Conservation (phyloP, 2,329 filamentous ascomycete genomes). For the Cercospora sp. region DNA sequence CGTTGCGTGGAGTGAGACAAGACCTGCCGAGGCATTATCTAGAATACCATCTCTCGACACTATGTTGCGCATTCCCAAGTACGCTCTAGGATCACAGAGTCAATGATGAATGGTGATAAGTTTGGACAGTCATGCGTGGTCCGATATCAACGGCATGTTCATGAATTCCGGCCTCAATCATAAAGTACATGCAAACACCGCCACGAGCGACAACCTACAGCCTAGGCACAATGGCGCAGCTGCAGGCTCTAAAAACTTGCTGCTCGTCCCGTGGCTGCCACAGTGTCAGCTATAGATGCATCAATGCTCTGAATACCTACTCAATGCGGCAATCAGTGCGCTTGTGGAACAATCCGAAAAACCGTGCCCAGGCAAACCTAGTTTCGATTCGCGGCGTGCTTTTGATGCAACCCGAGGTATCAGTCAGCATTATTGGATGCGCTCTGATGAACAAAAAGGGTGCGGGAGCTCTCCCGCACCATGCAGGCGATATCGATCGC, state of each 20-base stretch:
- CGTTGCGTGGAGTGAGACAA: background rate
- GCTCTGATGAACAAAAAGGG: background rate
- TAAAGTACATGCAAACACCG: no score
- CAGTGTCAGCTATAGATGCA: background rate
- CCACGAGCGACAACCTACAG: background rate
- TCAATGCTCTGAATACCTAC: background rate
- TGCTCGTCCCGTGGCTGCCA: background rate
- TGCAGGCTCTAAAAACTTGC: background rate
- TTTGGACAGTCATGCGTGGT: no score
- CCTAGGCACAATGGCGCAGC: background rate
- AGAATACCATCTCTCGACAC: background rate
- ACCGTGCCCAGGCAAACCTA: background rate
- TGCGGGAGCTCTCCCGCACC: no score
- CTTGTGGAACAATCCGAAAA: background rate
- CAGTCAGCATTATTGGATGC: background rate
- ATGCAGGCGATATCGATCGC: no score
- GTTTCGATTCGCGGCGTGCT: background rate
- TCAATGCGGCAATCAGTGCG: slow-evolving; percentile 10
- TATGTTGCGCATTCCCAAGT: background rate
- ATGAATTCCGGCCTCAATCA: no score
- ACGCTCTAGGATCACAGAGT: background rate
- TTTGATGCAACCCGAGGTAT: background rate
- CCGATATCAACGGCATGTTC: no score
- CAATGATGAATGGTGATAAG: no score
- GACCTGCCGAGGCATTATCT: slow-evolving; percentile 11